These are phyloP conservation scores for Phyllosticta capitalensis DNA, from an alignment of 2,329 filamentous ascomycete genomes.

Conservation along the genomic window DNA sequence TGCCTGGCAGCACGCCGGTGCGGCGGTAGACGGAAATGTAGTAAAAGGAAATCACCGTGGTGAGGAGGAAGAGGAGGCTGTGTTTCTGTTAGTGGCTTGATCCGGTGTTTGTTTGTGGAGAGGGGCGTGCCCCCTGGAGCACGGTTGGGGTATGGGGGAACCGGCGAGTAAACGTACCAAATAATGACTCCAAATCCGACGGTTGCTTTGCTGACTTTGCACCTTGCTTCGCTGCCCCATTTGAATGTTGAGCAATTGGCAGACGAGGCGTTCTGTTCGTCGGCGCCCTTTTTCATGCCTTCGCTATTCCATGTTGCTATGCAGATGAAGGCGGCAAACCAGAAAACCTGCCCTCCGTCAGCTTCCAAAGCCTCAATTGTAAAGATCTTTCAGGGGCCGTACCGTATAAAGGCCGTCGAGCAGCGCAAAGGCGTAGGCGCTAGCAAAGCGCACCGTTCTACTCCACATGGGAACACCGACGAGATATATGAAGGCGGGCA, in stretches of 20 bases:
- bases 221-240: conserved; percentile 46
- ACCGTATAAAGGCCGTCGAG: conserved; percentile 43
- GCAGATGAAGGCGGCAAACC: conserved; percentile 50
- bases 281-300: conserved; percentile 43
- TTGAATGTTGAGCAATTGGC: conserved; percentile 46
- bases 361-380: neutral
- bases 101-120: neutral
- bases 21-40: conserved; percentile 48
- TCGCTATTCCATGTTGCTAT: conserved; percentile 47
- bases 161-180: conserved; percentile 36
- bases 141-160: neutral
- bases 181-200: conserved; percentile 49
- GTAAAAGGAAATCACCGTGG: conserved; percentile 44
- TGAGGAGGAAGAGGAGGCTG: conserved; percentile 46
- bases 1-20: conserved; percentile 44
- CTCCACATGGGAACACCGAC: conserved; percentile 52
- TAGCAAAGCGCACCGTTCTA: conserved; percentile 48
- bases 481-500: conserved; percentile 50
- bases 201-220: conserved; percentile 46
- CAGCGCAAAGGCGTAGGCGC: conserved; percentile 49
- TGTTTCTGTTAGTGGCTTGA: neutral
- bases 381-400: neutral
- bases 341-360: conserved; percentile 36
- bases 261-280: conserved; percentile 30
- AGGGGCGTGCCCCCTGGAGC: neutral